Conservation (phyloP, 2,329 filamentous ascomycete species). For the Hymenoscyphus repandus region DNA sequence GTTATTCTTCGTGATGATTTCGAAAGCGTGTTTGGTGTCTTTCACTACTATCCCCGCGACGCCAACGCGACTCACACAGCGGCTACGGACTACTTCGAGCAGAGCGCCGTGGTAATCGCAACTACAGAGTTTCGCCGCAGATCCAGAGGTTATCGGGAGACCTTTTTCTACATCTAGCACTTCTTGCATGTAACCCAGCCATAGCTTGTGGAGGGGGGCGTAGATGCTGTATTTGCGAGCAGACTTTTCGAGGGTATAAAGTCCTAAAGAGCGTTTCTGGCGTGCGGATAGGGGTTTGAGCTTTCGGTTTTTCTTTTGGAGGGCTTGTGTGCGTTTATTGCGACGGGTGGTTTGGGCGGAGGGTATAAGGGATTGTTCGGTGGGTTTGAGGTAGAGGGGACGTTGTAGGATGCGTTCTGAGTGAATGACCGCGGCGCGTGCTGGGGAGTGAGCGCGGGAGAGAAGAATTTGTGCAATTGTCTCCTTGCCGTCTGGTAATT, state of each 20-base stretch:
- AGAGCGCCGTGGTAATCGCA: slow-evolving; percentile 89
- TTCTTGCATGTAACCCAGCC: slow-evolving; percentile 81
- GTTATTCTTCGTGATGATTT: slow-evolving; percentile 70
- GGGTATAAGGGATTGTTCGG: slow-evolving; percentile 57
- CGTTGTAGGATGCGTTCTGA: slow-evolving; percentile 78
- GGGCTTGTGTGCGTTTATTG: slow-evolving; percentile 34
- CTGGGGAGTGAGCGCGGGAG: slow-evolving; percentile 70
- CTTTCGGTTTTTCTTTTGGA: slow-evolving; percentile 39
- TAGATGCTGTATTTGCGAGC: slow-evolving; percentile 72
- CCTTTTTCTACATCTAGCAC: slow-evolving; percentile 53
- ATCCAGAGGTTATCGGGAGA: slow-evolving; percentile 26
- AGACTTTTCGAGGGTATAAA: slow-evolving; percentile 68
- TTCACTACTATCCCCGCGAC: slow-evolving; percentile 80
- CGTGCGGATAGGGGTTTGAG: slow-evolving; percentile 72
- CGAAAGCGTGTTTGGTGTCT: slow-evolving; percentile 82
- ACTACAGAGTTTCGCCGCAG: slow-evolving; percentile 71
- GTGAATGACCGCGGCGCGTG: slow-evolving; percentile 67
- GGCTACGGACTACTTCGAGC: slow-evolving; percentile 75
- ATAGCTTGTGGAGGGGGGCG: slow-evolving; percentile 69
- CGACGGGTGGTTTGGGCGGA: slow-evolving; percentile 47
- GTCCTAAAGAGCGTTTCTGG: slow-evolving; percentile 65
- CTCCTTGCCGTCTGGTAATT: slow-evolving; percentile 2
- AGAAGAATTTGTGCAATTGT: slow-evolving; percentile 59
- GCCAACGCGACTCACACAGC: slow-evolving; percentile 77
- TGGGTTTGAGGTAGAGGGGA: slow-evolving; percentile 71